Evolutionary conservation across 148 eudicot genomes (phyloP).

Genomic region (Camellia japonica): DNA sequence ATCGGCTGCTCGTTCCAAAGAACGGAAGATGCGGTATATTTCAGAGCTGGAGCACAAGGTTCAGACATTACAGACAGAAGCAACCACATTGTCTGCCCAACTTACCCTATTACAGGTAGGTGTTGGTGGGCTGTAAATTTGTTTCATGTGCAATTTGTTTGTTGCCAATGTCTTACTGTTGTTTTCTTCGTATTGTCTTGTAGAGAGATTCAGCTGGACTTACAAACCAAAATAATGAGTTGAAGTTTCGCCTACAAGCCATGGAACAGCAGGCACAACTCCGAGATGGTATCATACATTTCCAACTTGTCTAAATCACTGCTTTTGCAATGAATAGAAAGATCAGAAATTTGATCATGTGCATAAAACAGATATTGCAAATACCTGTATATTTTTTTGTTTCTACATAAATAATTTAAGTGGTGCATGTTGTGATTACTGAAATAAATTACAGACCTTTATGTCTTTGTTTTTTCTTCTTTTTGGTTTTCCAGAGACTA

Average conservation of each 20-base stretch:
- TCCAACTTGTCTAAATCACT: neutral
- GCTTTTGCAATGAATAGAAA: neutral
- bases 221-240: conserved; percentile 73
- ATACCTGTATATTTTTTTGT: neutral
- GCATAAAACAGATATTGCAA: neutral
- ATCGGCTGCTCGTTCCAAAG: conserved; percentile 98
- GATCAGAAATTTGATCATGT: neutral
- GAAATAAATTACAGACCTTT: neutral
- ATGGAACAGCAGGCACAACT: conserved; percentile 98
- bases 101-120: conserved; percentile 82
- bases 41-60: conserved; percentile 96
- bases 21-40: conserved; percentile 83
- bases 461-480: neutral
- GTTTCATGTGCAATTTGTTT: neutral
- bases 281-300: conserved; percentile 66
- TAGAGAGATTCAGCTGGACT: conserved; percentile 90
- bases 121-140: neutral
- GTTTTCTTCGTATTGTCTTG: conserved; percentile 10
- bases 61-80: conserved; percentile 91
- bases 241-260: conserved; percentile 92
- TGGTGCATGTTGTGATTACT: neutral
- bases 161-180: neutral
- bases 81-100: conserved; percentile 94
- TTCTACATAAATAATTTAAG: neutral
- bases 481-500: neutral